Evolutionary conservation across 1,139 yeast species (phyloP), one percentile per base, ranked within the genome.

Genomic region (Debaryomyces coudertii): DNA sequence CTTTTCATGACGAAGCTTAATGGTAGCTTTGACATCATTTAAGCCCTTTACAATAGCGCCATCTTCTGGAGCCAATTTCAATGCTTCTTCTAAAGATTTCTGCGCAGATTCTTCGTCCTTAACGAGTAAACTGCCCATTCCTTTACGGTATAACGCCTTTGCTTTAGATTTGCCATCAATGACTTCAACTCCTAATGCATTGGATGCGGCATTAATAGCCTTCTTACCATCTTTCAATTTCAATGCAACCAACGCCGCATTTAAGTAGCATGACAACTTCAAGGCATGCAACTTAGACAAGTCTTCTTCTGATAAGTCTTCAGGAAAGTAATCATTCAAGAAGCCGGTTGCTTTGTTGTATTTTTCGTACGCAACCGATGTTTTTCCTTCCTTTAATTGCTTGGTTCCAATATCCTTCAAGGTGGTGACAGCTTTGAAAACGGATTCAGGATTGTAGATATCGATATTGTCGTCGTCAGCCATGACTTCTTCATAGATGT

Each of bases 71-170:
- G 85, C 80, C 41, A 79, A 65, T 50, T 73, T 68, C 37, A 82
- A 69, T 0, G 98, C 97, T 47, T 76, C 74, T 52, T 82, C 80
- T 49, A 92, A 79, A 52, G 83, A 86, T 28, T 64, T 65, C 45
- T 85, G 71, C 0, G 97, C 96, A 42, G 73, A 78, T 30, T 84
- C 92, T 50, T 85, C 88, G 61, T 88, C 84, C 60, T 86, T 86
- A 24, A 74, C 69, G 20, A 80, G 69, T 46, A 81, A 67, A 55
- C 82, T 76, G 1, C 95, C 97, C 60, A 80, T 72, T 30, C 96
- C 97, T 66, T 90, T 83, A 62, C 97, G 83, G 71, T 87, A 92
- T 44, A 80, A 73, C 0, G 97, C 97, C 72, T 92, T 92, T 7
- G 95, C 90, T 62, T 78, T 80, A 24, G 88, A 82, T 55, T 82